A percentile compares a stretch with the other conserved stretches of the same genome.
Evolutionary conservation across 2,329 filamentous ascomycete species (phyloP).

Genomic region (Fusarium phyllophilum): DNA sequence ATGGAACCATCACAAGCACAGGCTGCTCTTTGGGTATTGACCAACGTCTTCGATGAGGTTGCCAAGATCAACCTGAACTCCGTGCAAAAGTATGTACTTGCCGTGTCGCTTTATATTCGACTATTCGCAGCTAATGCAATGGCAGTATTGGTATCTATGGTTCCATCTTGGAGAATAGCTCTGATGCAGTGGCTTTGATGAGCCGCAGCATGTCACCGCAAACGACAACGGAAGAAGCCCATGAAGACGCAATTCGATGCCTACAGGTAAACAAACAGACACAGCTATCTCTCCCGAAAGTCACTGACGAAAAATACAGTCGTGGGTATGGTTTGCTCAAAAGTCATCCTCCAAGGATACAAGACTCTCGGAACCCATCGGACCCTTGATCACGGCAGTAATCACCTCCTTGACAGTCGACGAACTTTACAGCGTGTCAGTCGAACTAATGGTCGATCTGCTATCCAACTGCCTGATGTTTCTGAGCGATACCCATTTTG

Average conservation of each 20-base stretch:
- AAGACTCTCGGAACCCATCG: conserved; percentile 67
- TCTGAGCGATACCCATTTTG: conserved; percentile 67
- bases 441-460: conserved; percentile 73
- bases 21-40: conserved; percentile 71
- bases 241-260: conserved; percentile 68
- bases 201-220: conserved; percentile 49
- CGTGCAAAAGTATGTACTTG: conserved; percentile 62
- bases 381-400: conserved; percentile 67
- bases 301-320: conserved; percentile 53
- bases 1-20: conserved; percentile 60
- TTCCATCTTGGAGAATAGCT: conserved; percentile 53
- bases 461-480: conserved; percentile 73
- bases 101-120: not conserved
- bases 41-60: conserved; percentile 50
- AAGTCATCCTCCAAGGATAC: conserved; percentile 67
- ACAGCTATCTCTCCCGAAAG: not conserved
- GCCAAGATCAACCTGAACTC: conserved; percentile 71
- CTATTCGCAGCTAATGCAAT: conserved; percentile 15
- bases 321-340: conserved; percentile 80
- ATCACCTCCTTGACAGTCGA: conserved; percentile 70
- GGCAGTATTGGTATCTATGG: conserved; percentile 52
- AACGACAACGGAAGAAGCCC: conserved; percentile 48
- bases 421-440: conserved; percentile 66
- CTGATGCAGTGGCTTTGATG: conserved; percentile 55
- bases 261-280: conserved; percentile 57